These are phyloP conservation scores for Boeremia exigua DNA, from an alignment of 2,329 filamentous ascomycete genomes.

Conservation along the genomic window DNA sequence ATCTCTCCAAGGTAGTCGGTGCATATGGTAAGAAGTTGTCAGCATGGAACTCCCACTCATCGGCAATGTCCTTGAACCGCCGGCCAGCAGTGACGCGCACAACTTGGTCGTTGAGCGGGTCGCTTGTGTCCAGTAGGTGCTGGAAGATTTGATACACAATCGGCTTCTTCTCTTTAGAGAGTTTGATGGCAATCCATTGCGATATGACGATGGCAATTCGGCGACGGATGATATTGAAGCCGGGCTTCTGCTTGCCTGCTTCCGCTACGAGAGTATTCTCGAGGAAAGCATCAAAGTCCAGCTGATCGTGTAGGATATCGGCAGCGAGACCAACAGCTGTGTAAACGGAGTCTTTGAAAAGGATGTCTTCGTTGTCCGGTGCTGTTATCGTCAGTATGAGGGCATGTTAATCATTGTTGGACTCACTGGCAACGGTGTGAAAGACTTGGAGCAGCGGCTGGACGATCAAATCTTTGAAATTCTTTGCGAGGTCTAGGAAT, in stretches of 20 bases:
- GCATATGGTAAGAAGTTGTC: constrained; percentile 80
- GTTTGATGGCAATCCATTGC: constrained; percentile 84
- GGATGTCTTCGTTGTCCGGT: constrained; percentile 70
- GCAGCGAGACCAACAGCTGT: constrained; percentile 89
- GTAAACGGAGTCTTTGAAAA: constrained; percentile 93
- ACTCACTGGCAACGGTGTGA: constrained; percentile 72
- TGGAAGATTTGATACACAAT: constrained; percentile 88
- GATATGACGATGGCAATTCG: constrained; percentile 88
- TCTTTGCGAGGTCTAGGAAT: constrained; percentile 87
- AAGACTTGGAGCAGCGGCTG: constrained; percentile 85
- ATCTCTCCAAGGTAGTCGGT: constrained; percentile 70
- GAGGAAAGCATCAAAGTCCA: constrained; percentile 86
- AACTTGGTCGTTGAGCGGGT: constrained; percentile 85
- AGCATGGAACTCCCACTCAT: constrained; percentile 82
- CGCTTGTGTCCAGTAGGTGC: constrained; percentile 78
- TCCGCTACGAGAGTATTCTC: constrained; percentile 77
- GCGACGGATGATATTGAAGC: constrained; percentile 83
- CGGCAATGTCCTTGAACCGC: constrained; percentile 78
- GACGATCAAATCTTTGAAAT: constrained; percentile 83
- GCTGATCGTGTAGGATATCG: constrained; percentile 71
- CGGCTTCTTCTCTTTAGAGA: constrained; percentile 70
- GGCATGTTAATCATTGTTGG: neutral
- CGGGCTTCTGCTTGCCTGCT: constrained; percentile 69
- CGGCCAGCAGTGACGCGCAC: constrained; percentile 90
- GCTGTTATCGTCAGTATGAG: constrained; percentile 44